Evolutionary conservation across 768 basidiomycete genomes (phyloP), one percentile per base, ranked within the genome.

Genomic region (Kondoa subrosea): DNA sequence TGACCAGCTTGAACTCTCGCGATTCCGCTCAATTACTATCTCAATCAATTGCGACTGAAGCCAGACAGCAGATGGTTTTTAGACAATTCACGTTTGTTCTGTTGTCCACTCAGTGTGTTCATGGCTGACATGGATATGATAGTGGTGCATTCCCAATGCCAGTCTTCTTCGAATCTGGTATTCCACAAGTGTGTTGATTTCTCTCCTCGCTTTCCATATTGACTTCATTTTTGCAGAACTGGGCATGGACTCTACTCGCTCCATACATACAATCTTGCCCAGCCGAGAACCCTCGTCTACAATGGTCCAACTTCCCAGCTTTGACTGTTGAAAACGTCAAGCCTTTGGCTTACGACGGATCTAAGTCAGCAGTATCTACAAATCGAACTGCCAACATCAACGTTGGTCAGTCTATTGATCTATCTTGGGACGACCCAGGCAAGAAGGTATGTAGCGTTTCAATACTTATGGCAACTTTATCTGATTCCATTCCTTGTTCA

Each of bases 21-120:
- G 80, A 81, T 1, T 72, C 80, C 0, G 84, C 84, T 1, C 75
- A 79, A 60, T 75, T 85, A 15, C 77, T 86, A 17, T 73, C 82
- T 4, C 82, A 85, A 73, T 78, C 81, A 4, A 84, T 87, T 71
- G 78, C 83, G 0, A 84, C 82, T 15, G 84, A 86, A 76, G 81
- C 82, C 25, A 77, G 85, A 8, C 85, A 87, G 76, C 82, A 86
- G 77, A 81, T 84, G 81, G 78, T 81, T 59, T 84, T 86, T 79
- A 75, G 85, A 2, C 84, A 85, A 75, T 80, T 84, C 60, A 79
- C 82, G 64, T 84, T 83, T 0, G 73, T 81, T n/a, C n/a, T 83
- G 21, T 15, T 33, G 29, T 34, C 34, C 63, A 8, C 63, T 26
- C 25, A 25, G n/a, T n/a, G n/a, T n/a, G n/a, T n/a, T n/a, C n/a